These are phyloP conservation scores for Suillus clintonianus DNA, from an alignment of 768 basidiomycete species.

Conservation along the genomic window DNA sequence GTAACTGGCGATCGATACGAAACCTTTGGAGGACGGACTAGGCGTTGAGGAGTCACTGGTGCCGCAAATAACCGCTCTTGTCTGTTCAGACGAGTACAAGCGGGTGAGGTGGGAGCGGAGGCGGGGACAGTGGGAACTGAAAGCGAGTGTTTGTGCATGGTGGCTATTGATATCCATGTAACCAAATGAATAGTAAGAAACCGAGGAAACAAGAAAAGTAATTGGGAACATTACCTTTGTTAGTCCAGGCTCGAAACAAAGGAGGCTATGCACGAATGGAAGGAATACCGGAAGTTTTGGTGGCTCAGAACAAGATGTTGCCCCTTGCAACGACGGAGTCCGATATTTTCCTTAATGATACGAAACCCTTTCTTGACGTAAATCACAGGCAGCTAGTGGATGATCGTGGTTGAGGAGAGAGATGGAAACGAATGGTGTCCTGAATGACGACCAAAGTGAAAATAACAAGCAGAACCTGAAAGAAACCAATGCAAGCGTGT, in stretches of 20 bases:
- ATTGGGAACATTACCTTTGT: slow-evolving; percentile 21
- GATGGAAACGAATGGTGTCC: slow-evolving; percentile 16
- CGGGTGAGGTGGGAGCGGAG: slow-evolving; percentile 48
- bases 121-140: slow-evolving; percentile 35
- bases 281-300: slow-evolving; percentile 17
- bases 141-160: slow-evolving; percentile 31
- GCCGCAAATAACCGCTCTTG: slow-evolving; percentile 30
- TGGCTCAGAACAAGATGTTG: slow-evolving; percentile 22
- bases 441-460: slow-evolving; percentile 29
- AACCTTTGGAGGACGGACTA: slow-evolving; percentile 45
- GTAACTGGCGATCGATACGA: slow-evolving; percentile 60
- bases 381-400: slow-evolving; percentile 11
- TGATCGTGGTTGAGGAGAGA: slow-evolving; percentile 8
- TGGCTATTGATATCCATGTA: slow-evolving; percentile 6
- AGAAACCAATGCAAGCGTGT: slow-evolving; percentile 24
- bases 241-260: slow-evolving; percentile 14
- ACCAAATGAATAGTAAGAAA: slow-evolving; percentile 10
- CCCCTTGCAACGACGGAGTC: slow-evolving; percentile 16
- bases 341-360: slow-evolving; percentile 4
- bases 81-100: slow-evolving; percentile 36
- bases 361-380: slow-evolving; percentile 14
- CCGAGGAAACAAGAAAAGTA: slow-evolving; percentile 1
- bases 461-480: slow-evolving; percentile 21
- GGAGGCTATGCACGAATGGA: slow-evolving; percentile 26
- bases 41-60: slow-evolving; percentile 70